These are phyloP conservation scores for Paramecium pentaurelia DNA, from an alignment of 73 alveolate species.

Conservation along the genomic window DNA sequence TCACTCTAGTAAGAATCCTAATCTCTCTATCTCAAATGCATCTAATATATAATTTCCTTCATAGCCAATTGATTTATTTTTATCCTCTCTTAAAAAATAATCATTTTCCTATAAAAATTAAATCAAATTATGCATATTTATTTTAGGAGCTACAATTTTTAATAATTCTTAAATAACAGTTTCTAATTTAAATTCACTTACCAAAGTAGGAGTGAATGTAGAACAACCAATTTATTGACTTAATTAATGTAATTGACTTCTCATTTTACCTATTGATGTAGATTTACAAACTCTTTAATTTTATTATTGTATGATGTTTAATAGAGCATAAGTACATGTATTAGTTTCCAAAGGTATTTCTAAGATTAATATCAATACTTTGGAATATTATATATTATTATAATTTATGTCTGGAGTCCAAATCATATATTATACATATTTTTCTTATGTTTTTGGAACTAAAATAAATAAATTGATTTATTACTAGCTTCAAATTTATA, in stretches of 20 bases:
- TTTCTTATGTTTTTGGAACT: not conserved
- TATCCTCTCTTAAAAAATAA: not conserved
- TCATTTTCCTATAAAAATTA: not conserved
- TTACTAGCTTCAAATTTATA: not conserved
- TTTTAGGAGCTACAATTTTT: not conserved
- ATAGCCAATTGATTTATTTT: too few species aligned
- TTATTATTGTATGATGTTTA: not conserved
- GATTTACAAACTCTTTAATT: not conserved
- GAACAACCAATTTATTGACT: not conserved
- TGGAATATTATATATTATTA: not conserved
- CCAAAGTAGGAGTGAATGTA: not conserved
- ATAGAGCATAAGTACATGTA: not conserved
- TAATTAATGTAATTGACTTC: not conserved
- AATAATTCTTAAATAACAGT: not conserved
- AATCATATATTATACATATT: not conserved
- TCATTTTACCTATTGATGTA: not conserved
- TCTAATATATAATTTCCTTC: not conserved
- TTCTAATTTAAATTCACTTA: not conserved
- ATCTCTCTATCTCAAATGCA: not conserved
- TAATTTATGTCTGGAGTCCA: not conserved
- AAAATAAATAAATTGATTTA: not conserved
- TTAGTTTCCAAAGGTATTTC: not conserved
- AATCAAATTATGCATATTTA: not conserved
- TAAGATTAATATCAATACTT: not conserved
- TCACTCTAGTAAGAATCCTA: not conserved